Evolutionary conservation across 176 grass and related monocot species (phyloP), one percentile per base, ranked within the genome.

Genomic region (Lolium multiflorum): DNA sequence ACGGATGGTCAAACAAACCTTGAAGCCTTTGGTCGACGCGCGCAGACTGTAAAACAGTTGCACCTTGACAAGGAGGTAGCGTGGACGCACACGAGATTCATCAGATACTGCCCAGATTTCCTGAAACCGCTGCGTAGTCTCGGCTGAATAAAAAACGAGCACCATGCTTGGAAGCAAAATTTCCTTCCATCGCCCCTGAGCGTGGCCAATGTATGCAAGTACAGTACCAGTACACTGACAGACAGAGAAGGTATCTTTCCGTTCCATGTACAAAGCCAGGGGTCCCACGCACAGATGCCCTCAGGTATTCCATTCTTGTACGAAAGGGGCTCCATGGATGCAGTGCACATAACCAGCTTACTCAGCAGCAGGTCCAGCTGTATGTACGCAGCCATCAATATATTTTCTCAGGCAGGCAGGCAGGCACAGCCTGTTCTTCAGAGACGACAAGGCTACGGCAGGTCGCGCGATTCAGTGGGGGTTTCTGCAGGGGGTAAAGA

Each of bases 231-330:
- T 35, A 35, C 31, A 35, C 31, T 35, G 31, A 35, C 31, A 35
- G 31, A 35, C 31, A 35, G 31, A 35, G 31, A 35, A 35, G 31
- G 31, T 35, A 35, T 35, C 31, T 35, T 35, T 35, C 31, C 31
- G 31, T 35, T 35, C 31, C 31, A 35, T 35, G 31, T 35, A 35
- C 31, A 35, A 35, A 35, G 31, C 2, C 31, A 3, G n/a, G 31
- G 31, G 31, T 35, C 31, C 31, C 31, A 35, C 31, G 31, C 31
- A 35, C 31, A 35, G 31, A 35, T 35, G 31, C 24, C 20, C 20
- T 20, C 52, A 70, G 49, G 76, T 41, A 56, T 12, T 35, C 26
- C 60, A 87, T 91, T 84, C 81, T 68, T 84, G 89, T 64, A 91
- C 87, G 67, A 28, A 87, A 88, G 37, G 49, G 12, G 15, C 18